These are phyloP conservation scores for Fistulinella cinereoalba DNA, from an alignment of 1,284 basidiomycete species.

Conservation along the genomic window DNA sequence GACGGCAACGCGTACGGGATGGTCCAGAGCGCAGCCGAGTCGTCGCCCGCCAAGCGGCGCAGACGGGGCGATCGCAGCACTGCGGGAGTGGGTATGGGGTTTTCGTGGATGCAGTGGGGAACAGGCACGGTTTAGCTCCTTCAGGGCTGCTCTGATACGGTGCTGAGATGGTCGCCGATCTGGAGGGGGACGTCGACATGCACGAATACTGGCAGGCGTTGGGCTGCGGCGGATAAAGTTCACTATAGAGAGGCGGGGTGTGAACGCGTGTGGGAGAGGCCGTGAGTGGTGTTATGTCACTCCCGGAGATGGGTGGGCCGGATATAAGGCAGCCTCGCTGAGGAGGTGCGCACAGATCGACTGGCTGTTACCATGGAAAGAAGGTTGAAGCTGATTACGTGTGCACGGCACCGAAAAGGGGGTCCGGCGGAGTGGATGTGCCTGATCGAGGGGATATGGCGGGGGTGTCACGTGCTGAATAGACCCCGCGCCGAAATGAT, in stretches of 20 bases:
- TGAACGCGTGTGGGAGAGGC: conserved; percentile 34
- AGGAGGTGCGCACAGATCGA: too few relatives aligned
- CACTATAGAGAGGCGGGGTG: conserved; percentile 30
- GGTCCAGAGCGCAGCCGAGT: too few relatives aligned
- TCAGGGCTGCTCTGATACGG: conserved; percentile 31
- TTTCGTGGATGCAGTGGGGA: not conserved
- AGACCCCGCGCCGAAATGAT: conserved; percentile 36
- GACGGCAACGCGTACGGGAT: too few relatives aligned
- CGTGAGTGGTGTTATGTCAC: conserved; percentile 27
- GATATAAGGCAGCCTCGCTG: conserved; percentile 13
- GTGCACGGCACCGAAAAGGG: conserved; percentile 35
- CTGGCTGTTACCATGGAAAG: conserved; percentile 36
- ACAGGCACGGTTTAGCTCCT: conserved; percentile 28
- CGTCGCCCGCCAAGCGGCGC: too few relatives aligned
- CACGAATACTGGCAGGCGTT: conserved; percentile 4
- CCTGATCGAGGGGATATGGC: conserved; percentile 20
- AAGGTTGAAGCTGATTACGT: conserved; percentile 28
- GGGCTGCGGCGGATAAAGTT: conserved; percentile 19
- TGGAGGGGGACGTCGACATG: conserved; percentile 2
- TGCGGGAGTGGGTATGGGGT: too few relatives aligned
- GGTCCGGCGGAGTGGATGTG: conserved; percentile 16
- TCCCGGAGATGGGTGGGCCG: conserved; percentile 2
- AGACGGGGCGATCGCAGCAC: too few relatives aligned
- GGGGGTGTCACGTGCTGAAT: conserved; percentile 10
- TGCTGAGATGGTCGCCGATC: conserved; percentile 21